A percentile compares a stretch with the other conserved stretches of the same genome.
Conservation (phyloP, 1,284 basidiomycete species). For the Malassezia dermatis region DNA sequence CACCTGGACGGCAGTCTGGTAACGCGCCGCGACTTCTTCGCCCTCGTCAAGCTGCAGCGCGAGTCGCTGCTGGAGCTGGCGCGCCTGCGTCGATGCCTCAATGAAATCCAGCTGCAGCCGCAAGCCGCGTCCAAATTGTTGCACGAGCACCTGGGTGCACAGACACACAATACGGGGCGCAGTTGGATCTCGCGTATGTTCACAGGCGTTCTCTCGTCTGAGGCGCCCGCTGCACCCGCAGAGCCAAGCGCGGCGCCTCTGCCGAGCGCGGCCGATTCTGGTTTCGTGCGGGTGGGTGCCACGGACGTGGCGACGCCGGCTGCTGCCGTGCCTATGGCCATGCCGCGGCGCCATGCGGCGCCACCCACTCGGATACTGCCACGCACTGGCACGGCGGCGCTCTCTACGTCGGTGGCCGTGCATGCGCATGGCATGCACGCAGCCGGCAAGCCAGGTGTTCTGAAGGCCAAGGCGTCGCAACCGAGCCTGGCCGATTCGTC, state of each 20-base stretch:
- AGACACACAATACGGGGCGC: slow-evolving; percentile 9
- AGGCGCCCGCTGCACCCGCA: neutral
- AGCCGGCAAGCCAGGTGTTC: slow-evolving; percentile 6
- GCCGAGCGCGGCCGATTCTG: neutral
- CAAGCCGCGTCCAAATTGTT: slow-evolving; percentile 52
- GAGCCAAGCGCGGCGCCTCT: neutral
- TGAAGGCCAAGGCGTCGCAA: slow-evolving; percentile 7
- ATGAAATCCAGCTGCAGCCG: slow-evolving; percentile 83
- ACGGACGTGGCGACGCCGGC: neutral
- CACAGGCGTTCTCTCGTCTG: slow-evolving; percentile 2
- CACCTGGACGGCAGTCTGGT: slow-evolving; percentile 51
- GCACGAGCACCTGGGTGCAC: slow-evolving; percentile 35
- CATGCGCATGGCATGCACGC: slow-evolving; percentile 3
- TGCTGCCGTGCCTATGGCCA: neutral
- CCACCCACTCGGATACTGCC: slow-evolving; percentile 4
- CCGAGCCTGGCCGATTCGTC: neutral
- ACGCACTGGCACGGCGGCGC: neutral
- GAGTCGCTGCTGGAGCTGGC: slow-evolving; percentile 77
- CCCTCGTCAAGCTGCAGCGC: slow-evolving; percentile 71
- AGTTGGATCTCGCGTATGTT: slow-evolving; percentile 17
- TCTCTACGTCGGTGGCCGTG: slow-evolving; percentile 5
- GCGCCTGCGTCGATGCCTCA: slow-evolving; percentile 68
- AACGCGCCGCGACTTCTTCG: slow-evolving; percentile 69
- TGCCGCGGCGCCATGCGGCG: slow-evolving; percentile 3
- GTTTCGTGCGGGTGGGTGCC: neutral